Percentiles rank a stretch among this genome's conserved stretches.
These are phyloP conservation scores for Melastoma candidum DNA, from an alignment of 441 rosid species.

Conservation along the genomic window DNA sequence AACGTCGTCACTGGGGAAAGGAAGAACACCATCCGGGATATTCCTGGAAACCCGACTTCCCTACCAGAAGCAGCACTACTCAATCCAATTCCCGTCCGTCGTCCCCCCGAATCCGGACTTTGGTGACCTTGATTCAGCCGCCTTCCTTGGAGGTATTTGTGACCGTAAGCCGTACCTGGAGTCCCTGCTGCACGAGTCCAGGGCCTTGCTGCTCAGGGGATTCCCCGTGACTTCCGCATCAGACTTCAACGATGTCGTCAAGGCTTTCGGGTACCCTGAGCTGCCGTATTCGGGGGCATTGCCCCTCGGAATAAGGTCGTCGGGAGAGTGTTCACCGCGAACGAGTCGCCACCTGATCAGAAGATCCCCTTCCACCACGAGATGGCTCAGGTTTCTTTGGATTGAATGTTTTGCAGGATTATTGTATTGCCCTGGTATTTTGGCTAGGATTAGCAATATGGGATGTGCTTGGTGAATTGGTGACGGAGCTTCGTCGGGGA, in stretches of 20 bases:
- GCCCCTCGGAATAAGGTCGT: conserved; percentile 72
- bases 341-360: conserved; percentile 86
- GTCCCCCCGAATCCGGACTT: too few species aligned
- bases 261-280: conserved; percentile 78
- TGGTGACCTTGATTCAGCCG: too few species aligned
- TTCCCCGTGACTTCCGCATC: conserved; percentile 46
- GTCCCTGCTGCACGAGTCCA: conserved; percentile 49
- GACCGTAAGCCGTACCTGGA: conserved; percentile 42
- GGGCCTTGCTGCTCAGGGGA: conserved; percentile 63
- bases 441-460: too few species aligned
- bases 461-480: too few species aligned
- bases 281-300: conserved; percentile 89
- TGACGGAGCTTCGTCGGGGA: too few species aligned
- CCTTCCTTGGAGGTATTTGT: conserved; percentile 13
- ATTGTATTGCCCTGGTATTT: too few species aligned
- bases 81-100: too few species aligned
- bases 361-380: conserved; percentile 89
- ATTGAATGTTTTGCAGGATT: too few species aligned
- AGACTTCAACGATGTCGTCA: conserved; percentile 75
- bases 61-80: too few species aligned
- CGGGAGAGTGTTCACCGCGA: conserved; percentile 87
- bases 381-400: conserved; percentile 61
- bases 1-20: too few species aligned
- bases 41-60: too few species aligned
- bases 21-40: too few species aligned